Evolutionary conservation across 225 moss, liverwort and hornwort genomes (phyloP), one percentile per base, ranked within the genome.

Genomic region (Marchantia paleacea): DNA sequence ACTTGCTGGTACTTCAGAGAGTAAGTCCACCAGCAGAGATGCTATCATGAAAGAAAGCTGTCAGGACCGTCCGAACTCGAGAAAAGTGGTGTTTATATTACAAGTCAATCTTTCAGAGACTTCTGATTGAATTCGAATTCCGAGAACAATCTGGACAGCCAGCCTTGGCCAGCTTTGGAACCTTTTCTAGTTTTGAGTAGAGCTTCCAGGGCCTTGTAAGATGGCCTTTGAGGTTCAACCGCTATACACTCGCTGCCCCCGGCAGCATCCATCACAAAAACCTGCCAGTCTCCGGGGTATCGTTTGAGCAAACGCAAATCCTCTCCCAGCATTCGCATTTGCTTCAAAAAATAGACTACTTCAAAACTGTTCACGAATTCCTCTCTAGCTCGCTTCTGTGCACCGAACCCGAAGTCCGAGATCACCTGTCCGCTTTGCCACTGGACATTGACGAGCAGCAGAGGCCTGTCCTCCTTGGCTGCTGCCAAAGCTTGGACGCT

Each of bases 341-440:
- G 89, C 78, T 96, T 93, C 78, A 93, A 71, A 78, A 88, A 91
- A 74, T 96, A 96, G 20, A 93, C 93, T 65, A 89, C 77, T 70
- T 93, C 92, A 72, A 96, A 96, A 64, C 85, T 92, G 72, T 78
- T 84, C 47, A 93, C 92, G 53, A 96, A 89, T 76, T 85, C 87
- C 78, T 96, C 95, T 16, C 92, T 85, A 26, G 84, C 72, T 91
- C 86, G 88, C 82, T 82, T 92, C 65, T 83, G 85, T 58, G 93
- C 89, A 82, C 95, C 95, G 77, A 96, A 91, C 22, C 95, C 95
- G 70, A 96, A 96, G 84, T 96, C 95, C 7, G 95, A 96, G 72
- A 93, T 87, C 52, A 93, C 95, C 92, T 96, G 95, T 75, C 94
- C 93, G 84, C 92, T 90, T 72, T 93, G 93, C 93, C 95, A 96